Conservation (phyloP, 345 rosid species). For the Abelmoschus esculentus region DNA sequence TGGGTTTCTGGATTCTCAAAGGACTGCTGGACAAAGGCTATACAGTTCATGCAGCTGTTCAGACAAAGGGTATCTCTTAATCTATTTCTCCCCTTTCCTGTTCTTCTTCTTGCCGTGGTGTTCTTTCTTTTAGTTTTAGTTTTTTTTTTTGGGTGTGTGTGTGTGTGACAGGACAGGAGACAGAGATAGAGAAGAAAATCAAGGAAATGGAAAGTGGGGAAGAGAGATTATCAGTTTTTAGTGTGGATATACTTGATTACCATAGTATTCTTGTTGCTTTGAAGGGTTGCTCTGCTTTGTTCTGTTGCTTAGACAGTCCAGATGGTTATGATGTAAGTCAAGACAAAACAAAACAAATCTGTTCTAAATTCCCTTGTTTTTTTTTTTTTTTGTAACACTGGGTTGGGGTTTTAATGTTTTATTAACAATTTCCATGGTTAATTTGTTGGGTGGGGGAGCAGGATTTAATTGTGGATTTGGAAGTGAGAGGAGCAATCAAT, state of each 20-base stretch:
- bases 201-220: conserved; percentile 54
- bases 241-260: conserved; percentile 66
- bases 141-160: background rate
- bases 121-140: background rate
- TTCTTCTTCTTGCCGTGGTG: background rate
- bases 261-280: conserved; percentile 68
- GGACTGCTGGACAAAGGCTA: conserved; percentile 61
- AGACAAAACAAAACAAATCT: background rate
- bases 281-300: conserved; percentile 57
- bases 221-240: conserved; percentile 43
- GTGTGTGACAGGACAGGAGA: conserved; percentile 37
- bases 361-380: background rate
- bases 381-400: background rate
- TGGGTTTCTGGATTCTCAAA: conserved; percentile 84
- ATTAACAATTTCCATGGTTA: background rate
- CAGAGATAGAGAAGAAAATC: conserved; percentile 53
- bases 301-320: conserved; percentile 64
- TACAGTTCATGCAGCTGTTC: conserved; percentile 71
- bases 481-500: conserved; percentile 78
- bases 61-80: conserved; percentile 37
- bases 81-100: background rate
- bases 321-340: conserved; percentile 57
- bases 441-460: conserved; percentile 13
- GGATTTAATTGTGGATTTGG: conserved; percentile 58
- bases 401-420: background rate